A percentile compares a stretch with the other conserved stretches of the same genome.
Conservation (phyloP, 345 rosid species). For the Sonneratia caseolaris region DNA sequence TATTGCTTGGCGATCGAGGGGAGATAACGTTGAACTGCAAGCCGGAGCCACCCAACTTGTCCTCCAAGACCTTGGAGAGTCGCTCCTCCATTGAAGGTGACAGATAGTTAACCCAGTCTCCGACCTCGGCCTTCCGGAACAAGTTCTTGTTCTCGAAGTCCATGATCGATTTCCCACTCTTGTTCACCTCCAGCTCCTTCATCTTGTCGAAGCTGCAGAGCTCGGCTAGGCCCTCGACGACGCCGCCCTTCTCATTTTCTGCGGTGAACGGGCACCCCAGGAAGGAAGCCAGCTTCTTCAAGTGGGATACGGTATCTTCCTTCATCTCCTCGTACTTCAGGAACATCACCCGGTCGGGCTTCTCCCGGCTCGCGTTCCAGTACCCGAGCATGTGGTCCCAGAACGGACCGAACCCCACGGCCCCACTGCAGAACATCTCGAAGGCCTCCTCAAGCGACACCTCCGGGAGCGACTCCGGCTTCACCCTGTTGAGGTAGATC, state of each 20-base stretch:
- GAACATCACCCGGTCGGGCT: conserved; percentile 19
- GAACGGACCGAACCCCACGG: conserved; percentile 22
- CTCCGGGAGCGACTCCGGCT: conserved; percentile 3
- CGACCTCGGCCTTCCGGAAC: conserved; percentile 19
- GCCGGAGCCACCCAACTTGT: conserved; percentile 12
- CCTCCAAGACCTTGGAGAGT: conserved; percentile 6
- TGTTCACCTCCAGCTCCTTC: conserved; percentile 17
- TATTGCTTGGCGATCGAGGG: background rate
- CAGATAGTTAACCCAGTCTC: conserved; percentile 14
- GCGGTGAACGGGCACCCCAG: background rate
- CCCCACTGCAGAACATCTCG: conserved; percentile 23
- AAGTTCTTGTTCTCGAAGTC: conserved; percentile 8
- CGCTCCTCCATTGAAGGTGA: conserved; percentile 8
- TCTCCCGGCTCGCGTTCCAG: conserved; percentile 22
- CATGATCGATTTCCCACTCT: background rate
- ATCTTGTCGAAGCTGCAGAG: conserved; percentile 15
- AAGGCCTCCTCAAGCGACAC: conserved; percentile 22
- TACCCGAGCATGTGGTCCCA: conserved; percentile 28
- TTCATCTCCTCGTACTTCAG: conserved; percentile 33
- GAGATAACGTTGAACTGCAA: conserved; percentile 9
- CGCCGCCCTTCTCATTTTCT: conserved; percentile 12
- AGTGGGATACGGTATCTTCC: conserved; percentile 8
- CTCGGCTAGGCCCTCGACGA: conserved; percentile 4
- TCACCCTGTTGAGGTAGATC: conserved; percentile 10
- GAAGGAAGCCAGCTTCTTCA: conserved; percentile 6